Evolutionary conservation across 129 eudicot species (phyloP), one percentile per base, ranked within the genome.

Genomic region (Flaveria bidentis): DNA sequence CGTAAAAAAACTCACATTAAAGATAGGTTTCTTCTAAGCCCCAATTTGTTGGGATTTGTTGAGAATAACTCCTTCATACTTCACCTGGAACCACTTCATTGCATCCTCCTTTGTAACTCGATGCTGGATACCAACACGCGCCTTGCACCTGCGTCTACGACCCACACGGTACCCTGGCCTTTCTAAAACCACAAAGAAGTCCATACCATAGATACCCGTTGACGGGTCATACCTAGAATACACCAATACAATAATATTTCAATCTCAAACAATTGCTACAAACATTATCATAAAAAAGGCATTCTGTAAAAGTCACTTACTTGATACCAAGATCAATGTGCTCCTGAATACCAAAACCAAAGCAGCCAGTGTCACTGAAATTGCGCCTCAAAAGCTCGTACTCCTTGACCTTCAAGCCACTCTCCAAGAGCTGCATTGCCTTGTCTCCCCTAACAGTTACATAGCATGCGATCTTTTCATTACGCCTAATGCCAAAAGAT

Each of bases 21-120:
- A 30, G 18, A 63, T 30, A 15, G 8, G 16, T 63, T 25, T 16
- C 62, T 17, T 71, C 65, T 78, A 83, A 2, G 72, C 74, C 51
- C 86, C 84, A 23, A 83, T 83, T 79, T 83, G 86, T 74, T 83
- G 86, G 18, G 86, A 83, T 75, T 83, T 83, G 86, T 83, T 83
- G 20, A 83, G 86, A 58, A 83, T 83, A 45, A 79, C 86, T 74
- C 86, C 86, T 76, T 83, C 86, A 41, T 83, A 83, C 73, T 83
- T 83, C 2, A 83, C 86, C 51, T 83, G 84, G 57, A 83, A 83
- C 86, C 86, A 83, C 57, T 83, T 83, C 86, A 82, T 82, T 14
- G 86, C 79, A 17, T 82, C 86, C 0, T 83, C 86, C 77, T 83
- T 83, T 47, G 86, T 83, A 60, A 83, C 83, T 68, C 86, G 67